A percentile compares a stretch with the other conserved stretches of the same genome.
Evolutionary conservation across 2,329 filamentous ascomycete species (phyloP).

Genomic region (Diaporthe amygdali): DNA sequence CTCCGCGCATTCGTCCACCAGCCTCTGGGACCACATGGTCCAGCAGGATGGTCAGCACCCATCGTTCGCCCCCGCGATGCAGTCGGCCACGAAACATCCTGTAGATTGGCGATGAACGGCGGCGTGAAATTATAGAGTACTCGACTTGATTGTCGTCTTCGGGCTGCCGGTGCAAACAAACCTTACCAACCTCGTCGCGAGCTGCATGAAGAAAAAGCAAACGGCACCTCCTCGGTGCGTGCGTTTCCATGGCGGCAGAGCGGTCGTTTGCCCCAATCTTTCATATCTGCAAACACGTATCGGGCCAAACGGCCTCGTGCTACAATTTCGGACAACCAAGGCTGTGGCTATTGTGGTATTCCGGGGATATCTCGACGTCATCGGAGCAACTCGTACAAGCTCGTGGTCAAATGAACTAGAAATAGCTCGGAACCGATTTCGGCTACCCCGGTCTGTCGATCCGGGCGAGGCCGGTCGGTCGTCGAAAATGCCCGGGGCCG

Average conservation of each 20-base stretch:
- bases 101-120: neutral
- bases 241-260: neutral
- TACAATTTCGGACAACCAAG: neutral
- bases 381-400: neutral
- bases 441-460: neutral
- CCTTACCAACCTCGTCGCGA: neutral
- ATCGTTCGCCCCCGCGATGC: neutral
- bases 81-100: neutral
- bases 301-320: neutral
- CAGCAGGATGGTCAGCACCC: too few species aligned
- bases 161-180: neutral
- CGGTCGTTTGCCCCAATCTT: neutral
- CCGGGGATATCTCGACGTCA: neutral
- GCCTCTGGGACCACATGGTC: neutral
- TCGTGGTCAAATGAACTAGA: neutral
- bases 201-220: conserved; percentile 9
- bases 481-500: too few species aligned
- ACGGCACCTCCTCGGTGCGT: neutral
- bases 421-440: neutral
- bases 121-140: too few species aligned
- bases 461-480: neutral
- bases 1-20: neutral
- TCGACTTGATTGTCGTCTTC: neutral
- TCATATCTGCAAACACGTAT: neutral
- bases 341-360: neutral